Percentiles rank a stretch among this genome's conserved stretches.
Evolutionary conservation across 768 basidiomycete species (phyloP).

Genomic region (Lactarius akahatsu): DNA sequence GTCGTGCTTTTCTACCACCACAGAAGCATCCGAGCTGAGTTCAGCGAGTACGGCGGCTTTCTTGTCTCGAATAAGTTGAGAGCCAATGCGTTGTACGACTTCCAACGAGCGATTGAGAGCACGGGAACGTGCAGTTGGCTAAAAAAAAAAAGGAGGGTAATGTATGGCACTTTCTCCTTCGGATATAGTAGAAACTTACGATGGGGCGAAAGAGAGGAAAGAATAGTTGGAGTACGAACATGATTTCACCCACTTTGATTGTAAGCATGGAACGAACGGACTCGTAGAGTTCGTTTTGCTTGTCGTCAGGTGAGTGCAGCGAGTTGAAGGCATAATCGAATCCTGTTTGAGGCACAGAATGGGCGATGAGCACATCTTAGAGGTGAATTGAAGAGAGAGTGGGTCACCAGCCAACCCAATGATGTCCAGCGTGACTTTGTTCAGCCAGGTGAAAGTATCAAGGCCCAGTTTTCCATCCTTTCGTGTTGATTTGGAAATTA

Average conservation of each 20-base stretch:
- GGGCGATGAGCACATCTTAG: neutral
- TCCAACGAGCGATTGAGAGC: slow-evolving; percentile 35
- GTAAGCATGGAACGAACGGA: slow-evolving; percentile 39
- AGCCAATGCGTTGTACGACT: slow-evolving; percentile 52
- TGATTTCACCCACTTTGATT: slow-evolving; percentile 18
- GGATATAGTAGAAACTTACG: slow-evolving; percentile 33
- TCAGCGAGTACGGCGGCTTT: slow-evolving; percentile 39
- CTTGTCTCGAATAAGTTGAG: slow-evolving; percentile 49
- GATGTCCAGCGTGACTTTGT: slow-evolving; percentile 31
- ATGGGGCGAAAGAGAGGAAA: slow-evolving; percentile 42
- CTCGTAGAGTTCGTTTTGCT: slow-evolving; percentile 36
- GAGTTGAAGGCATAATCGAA: slow-evolving; percentile 42
- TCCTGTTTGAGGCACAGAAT: slow-evolving; percentile 32
- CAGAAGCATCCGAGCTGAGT: neutral
- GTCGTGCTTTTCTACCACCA: slow-evolving; percentile 22
- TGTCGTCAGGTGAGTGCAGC: slow-evolving; percentile 30
- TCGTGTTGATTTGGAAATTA: slow-evolving; percentile 20
- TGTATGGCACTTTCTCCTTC: neutral
- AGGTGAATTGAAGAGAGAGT: neutral
- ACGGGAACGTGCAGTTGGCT: slow-evolving; percentile 33
- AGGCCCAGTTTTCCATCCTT: slow-evolving; percentile 23
- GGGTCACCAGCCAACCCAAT: slow-evolving; percentile 32
- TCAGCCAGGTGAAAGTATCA: slow-evolving; percentile 29
- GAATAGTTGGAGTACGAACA: slow-evolving; percentile 37
- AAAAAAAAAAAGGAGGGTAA: neutral